phyloP scores from a whole-genome alignment of 306 rosid genomes.

The Acacia melanoxylon region DNA sequence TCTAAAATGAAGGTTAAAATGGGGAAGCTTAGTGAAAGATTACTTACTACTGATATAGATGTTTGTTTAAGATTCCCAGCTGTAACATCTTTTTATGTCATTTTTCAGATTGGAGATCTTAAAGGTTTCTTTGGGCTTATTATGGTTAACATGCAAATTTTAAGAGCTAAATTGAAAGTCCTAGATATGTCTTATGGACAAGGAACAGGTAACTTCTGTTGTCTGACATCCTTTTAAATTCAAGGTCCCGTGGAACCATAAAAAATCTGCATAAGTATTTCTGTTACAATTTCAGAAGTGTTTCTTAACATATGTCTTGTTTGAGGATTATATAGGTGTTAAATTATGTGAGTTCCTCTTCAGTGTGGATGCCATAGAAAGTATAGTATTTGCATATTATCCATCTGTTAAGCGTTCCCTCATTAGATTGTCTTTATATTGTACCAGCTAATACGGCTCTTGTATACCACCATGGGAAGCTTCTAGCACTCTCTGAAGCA shows the following conservation, averaged over 20 bases:
- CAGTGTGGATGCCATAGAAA: neutral
- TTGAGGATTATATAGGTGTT: conserved; percentile 15
- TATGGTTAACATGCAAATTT: conserved; percentile 73
- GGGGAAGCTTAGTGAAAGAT: conserved; percentile 16
- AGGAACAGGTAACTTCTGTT: conserved; percentile 64
- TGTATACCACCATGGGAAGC: conserved; percentile 85
- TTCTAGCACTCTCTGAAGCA: conserved; percentile 87
- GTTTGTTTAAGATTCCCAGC: conserved; percentile 21
- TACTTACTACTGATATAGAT: conserved; percentile 10
- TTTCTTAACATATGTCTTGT: neutral
- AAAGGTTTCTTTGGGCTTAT: conserved; percentile 79
- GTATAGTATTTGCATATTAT: neutral
- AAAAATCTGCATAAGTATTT: conserved; percentile 6
- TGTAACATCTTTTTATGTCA: conserved; percentile 6
- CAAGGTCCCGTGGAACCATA: neutral
- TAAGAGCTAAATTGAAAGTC: conserved; percentile 79
- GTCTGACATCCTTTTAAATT: conserved; percentile 19
- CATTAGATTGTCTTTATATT: conserved; percentile 16
- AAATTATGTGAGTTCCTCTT: neutral
- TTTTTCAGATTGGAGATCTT: conserved; percentile 87
- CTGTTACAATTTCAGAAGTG: neutral
- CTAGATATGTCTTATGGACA: conserved; percentile 71
- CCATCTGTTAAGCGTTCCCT: neutral
- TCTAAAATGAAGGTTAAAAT: neutral
- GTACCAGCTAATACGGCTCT: conserved; percentile 87